These are phyloP conservation scores for Podosphaera fusca DNA, from an alignment of 2,329 filamentous ascomycete genomes.

Conservation along the genomic window DNA sequence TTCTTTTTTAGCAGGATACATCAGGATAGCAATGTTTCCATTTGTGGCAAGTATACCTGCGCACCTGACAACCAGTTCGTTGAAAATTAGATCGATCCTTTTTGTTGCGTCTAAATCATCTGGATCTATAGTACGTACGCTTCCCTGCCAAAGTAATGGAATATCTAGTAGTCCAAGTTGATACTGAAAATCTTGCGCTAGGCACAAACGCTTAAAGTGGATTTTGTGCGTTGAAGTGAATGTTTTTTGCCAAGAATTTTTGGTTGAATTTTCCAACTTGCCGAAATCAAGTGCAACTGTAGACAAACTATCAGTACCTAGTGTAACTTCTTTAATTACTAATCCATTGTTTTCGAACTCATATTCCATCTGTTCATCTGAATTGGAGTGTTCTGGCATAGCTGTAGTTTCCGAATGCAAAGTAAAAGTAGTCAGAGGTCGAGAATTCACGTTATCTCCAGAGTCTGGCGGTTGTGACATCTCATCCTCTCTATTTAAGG, in stretches of 20 bases:
- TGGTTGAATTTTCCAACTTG: constrained; percentile 1
- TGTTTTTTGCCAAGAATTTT: constrained; percentile 4
- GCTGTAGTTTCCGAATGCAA: too few species aligned
- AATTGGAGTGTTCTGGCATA: too few species aligned
- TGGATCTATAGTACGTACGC: constrained; percentile 3
- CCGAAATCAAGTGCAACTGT: constrained; percentile 8
- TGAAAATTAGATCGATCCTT: constrained; percentile 5
- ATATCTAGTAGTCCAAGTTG: constrained; percentile 3
- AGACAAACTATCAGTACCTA: constrained; percentile 6
- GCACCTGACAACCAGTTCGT: constrained; percentile 7
- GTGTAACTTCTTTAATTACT: constrained; percentile 7
- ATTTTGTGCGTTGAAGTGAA: constrained; percentile 5
- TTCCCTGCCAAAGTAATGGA: constrained; percentile 5
- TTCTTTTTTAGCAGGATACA: constrained; percentile 10
- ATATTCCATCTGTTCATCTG: too few species aligned
- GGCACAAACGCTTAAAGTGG: constrained; percentile 9
- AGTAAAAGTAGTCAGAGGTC: too few species aligned
- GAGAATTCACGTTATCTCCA: too few species aligned
- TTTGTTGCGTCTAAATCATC: constrained; percentile 3
- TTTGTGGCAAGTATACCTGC: constrained; percentile 8
- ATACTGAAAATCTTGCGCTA: constrained; percentile 10
- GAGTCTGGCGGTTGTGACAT: too few species aligned
- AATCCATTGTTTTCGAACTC: constrained; percentile 1
- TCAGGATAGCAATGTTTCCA: constrained; percentile 8
- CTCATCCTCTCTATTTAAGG: too few species aligned